A percentile compares a stretch with the other conserved stretches of the same genome.
These are phyloP conservation scores for Elsinoe batatas DNA, from an alignment of 2,329 filamentous ascomycete species.

Conservation along the genomic window DNA sequence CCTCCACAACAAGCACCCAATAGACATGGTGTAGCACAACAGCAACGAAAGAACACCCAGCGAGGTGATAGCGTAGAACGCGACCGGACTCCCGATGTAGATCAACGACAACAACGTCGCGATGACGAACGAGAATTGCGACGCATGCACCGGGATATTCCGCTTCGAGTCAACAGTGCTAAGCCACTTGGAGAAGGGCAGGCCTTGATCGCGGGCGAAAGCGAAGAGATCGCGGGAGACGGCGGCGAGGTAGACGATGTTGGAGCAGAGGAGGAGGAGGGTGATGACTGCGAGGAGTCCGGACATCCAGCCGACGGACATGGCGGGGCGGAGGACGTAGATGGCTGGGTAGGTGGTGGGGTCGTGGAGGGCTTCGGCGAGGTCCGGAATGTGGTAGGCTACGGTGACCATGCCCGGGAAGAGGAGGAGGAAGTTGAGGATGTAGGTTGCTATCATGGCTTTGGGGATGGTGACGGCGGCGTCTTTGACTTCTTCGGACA, in stretches of 20 bases:
- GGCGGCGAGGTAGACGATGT: slow-evolving; percentile 15
- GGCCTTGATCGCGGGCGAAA: slow-evolving; percentile 22
- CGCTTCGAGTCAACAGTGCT: slow-evolving; percentile 5
- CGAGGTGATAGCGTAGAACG: slow-evolving; percentile 18
- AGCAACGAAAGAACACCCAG: slow-evolving; percentile 14
- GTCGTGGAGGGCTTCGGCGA: slow-evolving; percentile 23
- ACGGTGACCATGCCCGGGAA: slow-evolving; percentile 24
- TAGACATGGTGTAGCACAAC: slow-evolving; percentile 17
- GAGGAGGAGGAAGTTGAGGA: slow-evolving; percentile 28
- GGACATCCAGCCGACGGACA: slow-evolving; percentile 19
- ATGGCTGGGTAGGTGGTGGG: slow-evolving; percentile 29
- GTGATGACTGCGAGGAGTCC: slow-evolving; percentile 17
- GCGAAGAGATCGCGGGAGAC: slow-evolving; percentile 23
- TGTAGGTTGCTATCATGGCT: slow-evolving; percentile 28
- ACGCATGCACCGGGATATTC: slow-evolving; percentile 20
- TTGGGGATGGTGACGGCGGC: slow-evolving; percentile 32
- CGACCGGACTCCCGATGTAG: slow-evolving; percentile 21
- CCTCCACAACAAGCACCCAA: slow-evolving; percentile 22
- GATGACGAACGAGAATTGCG: slow-evolving; percentile 19
- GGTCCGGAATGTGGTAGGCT: slow-evolving; percentile 22
- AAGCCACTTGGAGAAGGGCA: slow-evolving; percentile 19
- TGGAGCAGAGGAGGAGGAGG: slow-evolving; percentile 17
- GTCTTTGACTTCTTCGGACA: slow-evolving; percentile 36
- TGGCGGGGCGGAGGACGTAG: slow-evolving; percentile 21
- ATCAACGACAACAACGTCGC: slow-evolving; percentile 21